phyloP scores from a whole-genome alignment of 768 basidiomycete species.

The Hysterangium stoloniferum region DNA sequence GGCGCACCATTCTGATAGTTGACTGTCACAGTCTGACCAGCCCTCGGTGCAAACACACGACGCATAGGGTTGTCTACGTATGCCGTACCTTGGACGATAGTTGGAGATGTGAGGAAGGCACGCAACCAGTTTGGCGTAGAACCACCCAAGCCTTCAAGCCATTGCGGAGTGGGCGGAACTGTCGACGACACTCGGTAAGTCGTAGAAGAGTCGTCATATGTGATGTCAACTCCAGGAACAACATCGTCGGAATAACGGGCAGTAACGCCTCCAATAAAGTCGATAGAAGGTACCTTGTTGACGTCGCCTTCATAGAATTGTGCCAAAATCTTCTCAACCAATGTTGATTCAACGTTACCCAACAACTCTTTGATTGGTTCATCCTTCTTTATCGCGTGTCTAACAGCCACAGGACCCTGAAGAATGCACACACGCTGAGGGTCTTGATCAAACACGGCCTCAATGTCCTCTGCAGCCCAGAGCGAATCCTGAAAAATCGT shows the following conservation, averaged over 20 bases:
- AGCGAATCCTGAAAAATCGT: conserved; percentile 82
- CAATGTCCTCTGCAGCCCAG: conserved; percentile 97
- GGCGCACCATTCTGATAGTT: conserved; percentile 36
- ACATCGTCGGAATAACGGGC: conserved; percentile 19
- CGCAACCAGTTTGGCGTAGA: conserved; percentile 77
- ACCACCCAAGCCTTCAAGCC: conserved; percentile 84
- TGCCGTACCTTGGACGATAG: conserved; percentile 77
- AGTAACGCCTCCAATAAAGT: conserved; percentile 67
- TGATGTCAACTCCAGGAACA: conserved; percentile 5
- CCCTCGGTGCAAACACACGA: conserved; percentile 77
- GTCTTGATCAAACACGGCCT: conserved; percentile 98
- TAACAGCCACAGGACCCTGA: conserved; percentile 93
- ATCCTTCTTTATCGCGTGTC: conserved; percentile 80
- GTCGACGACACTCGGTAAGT: conserved; percentile 32
- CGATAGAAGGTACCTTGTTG: conserved; percentile 66
- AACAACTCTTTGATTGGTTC: conserved; percentile 91
- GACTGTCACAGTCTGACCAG: conserved; percentile 71
- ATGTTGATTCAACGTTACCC: conserved; percentile 73
- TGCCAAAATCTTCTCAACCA: conserved; percentile 73
- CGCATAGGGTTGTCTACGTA: conserved; percentile 88
- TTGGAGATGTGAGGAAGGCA: conserved; percentile 74
- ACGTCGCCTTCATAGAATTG: conserved; percentile 71
- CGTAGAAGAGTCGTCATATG: conserved; percentile 39
- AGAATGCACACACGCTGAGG: conserved; percentile 97
- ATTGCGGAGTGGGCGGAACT: conserved; percentile 56